Conservation (phyloP, 2,329 filamentous ascomycete species). For the Fusarium duplospermum region DNA sequence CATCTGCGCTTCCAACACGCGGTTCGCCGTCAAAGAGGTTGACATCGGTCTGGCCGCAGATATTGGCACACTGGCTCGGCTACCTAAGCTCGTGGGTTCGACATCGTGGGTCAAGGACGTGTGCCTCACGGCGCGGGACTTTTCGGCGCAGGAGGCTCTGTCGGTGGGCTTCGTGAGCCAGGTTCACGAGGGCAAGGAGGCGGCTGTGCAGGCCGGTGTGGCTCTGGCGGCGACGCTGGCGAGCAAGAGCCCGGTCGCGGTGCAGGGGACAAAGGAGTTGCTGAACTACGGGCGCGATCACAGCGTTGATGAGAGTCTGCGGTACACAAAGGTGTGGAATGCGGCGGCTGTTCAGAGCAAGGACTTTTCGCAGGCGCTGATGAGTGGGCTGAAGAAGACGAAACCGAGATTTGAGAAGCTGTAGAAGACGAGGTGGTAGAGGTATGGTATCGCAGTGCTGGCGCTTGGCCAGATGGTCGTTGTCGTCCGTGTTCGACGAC, state of each 20-base stretch:
- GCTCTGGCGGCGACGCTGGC: slow-evolving; percentile 75
- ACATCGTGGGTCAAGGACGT: slow-evolving; percentile 85
- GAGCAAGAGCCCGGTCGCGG: slow-evolving; percentile 86
- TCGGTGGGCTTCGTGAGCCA: slow-evolving; percentile 76
- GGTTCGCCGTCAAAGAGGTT: slow-evolving; percentile 82
- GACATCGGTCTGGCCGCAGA: slow-evolving; percentile 86
- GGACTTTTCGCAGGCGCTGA: slow-evolving; percentile 79
- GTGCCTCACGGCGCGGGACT: slow-evolving; percentile 76
- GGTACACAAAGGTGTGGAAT: slow-evolving; percentile 92
- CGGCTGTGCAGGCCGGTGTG: slow-evolving; percentile 71
- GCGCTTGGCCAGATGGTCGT: not conserved
- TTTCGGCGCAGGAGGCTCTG: slow-evolving; percentile 75
- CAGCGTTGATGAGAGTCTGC: slow-evolving; percentile 79
- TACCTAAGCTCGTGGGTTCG: slow-evolving; percentile 79
- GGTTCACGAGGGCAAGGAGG: slow-evolving; percentile 72
- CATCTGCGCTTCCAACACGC: slow-evolving; percentile 68
- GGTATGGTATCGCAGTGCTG: not conserved
- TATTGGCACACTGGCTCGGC: slow-evolving; percentile 78
- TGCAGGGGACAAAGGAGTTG: slow-evolving; percentile 88
- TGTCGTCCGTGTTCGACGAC: not conserved
- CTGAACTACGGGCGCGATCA: slow-evolving; percentile 86
- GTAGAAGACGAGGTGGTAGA: slow-evolving; percentile 52
- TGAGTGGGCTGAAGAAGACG: slow-evolving; percentile 81
- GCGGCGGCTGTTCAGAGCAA: slow-evolving; percentile 81
- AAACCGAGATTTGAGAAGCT: slow-evolving; percentile 89